Evolutionary conservation across 495 filamentous ascomycete genomes (phyloP).

Genomic region (Penicillium taxi): DNA sequence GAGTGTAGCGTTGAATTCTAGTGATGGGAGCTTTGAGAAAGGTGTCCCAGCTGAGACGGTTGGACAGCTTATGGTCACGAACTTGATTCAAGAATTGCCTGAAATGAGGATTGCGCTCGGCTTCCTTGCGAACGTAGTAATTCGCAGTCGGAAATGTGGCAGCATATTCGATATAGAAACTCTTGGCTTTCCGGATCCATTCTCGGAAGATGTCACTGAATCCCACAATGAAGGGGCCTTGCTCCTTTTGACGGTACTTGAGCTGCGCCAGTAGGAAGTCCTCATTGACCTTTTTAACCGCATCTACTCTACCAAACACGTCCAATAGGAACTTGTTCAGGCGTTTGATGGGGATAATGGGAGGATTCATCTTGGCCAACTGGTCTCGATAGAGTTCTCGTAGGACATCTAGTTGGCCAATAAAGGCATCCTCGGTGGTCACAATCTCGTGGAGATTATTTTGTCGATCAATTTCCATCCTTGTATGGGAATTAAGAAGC

Average conservation of each 20-base stretch:
- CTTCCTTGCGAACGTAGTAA: constrained; percentile 76
- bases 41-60: constrained; percentile 85
- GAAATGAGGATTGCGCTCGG: constrained; percentile 78
- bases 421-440: constrained; percentile 83
- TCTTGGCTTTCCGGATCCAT: constrained; percentile 93
- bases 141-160: constrained; percentile 77
- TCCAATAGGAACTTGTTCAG: constrained; percentile 68
- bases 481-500: constrained; percentile 54
- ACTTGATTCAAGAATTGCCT: constrained; percentile 74
- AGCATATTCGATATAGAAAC: constrained; percentile 86
- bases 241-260: constrained; percentile 94
- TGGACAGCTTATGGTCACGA: constrained; percentile 70
- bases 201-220: constrained; percentile 98
- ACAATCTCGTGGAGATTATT: constrained; percentile 96
- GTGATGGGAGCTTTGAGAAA: constrained; percentile 93
- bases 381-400: constrained; percentile 80
- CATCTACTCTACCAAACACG: constrained; percentile 87
- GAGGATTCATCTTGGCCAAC: constrained; percentile 62
- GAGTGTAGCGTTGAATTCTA: constrained; percentile 79
- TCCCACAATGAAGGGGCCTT: constrained; percentile 87
- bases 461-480: constrained; percentile 88
- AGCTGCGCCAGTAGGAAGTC: constrained; percentile 90
- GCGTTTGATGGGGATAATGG: constrained; percentile 69
- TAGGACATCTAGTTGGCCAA: constrained; percentile 78
- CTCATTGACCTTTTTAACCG: constrained; percentile 84